Evolutionary conservation across 2,329 filamentous ascomycete species (phyloP), one percentile per base, ranked within the genome.

Genomic region (Aspergillus fijiensis): DNA sequence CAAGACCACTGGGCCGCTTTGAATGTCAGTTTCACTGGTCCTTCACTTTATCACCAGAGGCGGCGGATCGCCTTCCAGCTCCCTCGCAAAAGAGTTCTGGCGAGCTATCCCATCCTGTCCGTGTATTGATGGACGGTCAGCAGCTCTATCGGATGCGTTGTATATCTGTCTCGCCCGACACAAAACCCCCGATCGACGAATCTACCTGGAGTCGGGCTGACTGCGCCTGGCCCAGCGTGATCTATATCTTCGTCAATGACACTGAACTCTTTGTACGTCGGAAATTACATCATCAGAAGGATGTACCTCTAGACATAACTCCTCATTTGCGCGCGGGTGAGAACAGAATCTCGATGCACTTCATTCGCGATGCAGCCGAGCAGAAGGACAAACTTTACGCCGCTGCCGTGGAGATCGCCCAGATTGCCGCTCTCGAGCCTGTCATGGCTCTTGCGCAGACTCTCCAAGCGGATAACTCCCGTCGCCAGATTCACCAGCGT

Each of bases 291-390:
- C 84, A 93, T 69, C 88, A 87, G 11, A 90, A 88, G 66, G 90
- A 96, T 67, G 74, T 92, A 9, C 88, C 93, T 0, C 79, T 90
- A 5, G 91, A 96, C 65, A 78, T 96, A 25, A 92, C 91, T 2
- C 62, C 72, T 0, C 73, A 84, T 21, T 65, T 96, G 5, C 71
- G 69, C 9, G 65, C 76, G 16, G 91, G 90, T 0, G 69, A 72
- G 5, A 96, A 96, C 68, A 72, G 68, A 0, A 70, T 96, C 2
- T 77, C 81, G 4, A 72, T 93, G 6, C 73, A 78, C 50, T 65
- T 80, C 29, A 67, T 85, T 68, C 63, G 77, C 78, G 55, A 69
- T 67, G 57, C 69, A 48, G 60, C 73, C 31, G 75, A 81, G 64
- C 64, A 64, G 33, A 67, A 67, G 6, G 69, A 66, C 55, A 63